Evolutionary conservation across 1,284 basidiomycete genomes (phyloP).

Genomic region (Moesziomyces sp.): DNA sequence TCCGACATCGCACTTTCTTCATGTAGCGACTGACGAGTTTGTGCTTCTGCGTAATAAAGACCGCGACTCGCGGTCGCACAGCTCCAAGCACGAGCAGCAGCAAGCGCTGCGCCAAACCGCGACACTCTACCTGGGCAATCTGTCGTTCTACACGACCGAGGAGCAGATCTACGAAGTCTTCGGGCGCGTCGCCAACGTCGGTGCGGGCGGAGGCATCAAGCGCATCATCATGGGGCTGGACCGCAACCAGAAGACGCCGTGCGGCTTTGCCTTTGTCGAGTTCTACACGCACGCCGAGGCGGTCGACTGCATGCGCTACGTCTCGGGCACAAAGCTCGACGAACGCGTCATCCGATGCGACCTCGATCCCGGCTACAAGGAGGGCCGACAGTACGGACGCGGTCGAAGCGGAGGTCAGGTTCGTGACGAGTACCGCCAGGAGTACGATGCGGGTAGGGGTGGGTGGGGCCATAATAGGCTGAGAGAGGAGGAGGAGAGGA

Average conservation of each 20-base stretch:
- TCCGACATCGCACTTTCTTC: slow-evolving; percentile 9
- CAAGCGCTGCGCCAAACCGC: slow-evolving; percentile 70
- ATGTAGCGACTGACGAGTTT: not conserved
- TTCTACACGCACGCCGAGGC: slow-evolving; percentile 97
- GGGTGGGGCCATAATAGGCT: slow-evolving; percentile 82
- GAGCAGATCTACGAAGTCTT: slow-evolving; percentile 99
- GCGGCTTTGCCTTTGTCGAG: slow-evolving; percentile 99
- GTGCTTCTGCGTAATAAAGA: slow-evolving; percentile 37
- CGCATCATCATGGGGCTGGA: slow-evolving; percentile 99
- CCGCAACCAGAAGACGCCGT: slow-evolving; percentile 95
- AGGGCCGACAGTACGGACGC: slow-evolving; percentile 95
- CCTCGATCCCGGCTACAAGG: slow-evolving; percentile 95
- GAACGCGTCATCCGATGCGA: slow-evolving; percentile 98
- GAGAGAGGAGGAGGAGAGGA: slow-evolving; percentile 75
- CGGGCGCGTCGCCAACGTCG: slow-evolving; percentile 86
- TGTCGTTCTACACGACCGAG: slow-evolving; percentile 81
- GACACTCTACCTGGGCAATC: slow-evolving; percentile 77
- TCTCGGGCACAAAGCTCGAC: slow-evolving; percentile 98
- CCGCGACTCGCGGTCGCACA: slow-evolving; percentile 68
- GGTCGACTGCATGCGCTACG: slow-evolving; percentile 88
- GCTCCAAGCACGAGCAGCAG: slow-evolving; percentile 68
- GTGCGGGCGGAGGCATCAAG: slow-evolving; percentile 94
- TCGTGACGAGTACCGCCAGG: slow-evolving; percentile 90
- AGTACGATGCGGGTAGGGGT: slow-evolving; percentile 84
- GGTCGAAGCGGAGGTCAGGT: slow-evolving; percentile 97